Percentiles rank a stretch among this genome's conserved stretches.
Conservation (phyloP, 2,329 filamentous ascomycete species). For the Aspergillus tanneri region DNA sequence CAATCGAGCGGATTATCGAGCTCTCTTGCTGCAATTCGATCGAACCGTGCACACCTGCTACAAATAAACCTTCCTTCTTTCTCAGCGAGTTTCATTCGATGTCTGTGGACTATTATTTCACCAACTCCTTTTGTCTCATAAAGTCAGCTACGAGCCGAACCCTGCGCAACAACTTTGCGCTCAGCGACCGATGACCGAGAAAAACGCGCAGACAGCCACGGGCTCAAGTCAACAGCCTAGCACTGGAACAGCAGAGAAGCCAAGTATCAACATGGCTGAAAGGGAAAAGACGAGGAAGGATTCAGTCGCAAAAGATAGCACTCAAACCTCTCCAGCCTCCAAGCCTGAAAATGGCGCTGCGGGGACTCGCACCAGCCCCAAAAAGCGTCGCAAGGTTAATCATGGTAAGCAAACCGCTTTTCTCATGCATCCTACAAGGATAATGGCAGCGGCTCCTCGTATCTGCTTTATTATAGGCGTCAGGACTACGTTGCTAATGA, state of each 20-base stretch:
- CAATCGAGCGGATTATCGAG: slow-evolving; percentile 17
- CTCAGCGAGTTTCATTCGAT: slow-evolving; percentile 15
- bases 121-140: slow-evolving; percentile 20
- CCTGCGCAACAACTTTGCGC: slow-evolving; percentile 28
- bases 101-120: slow-evolving; percentile 30
- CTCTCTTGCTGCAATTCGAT: not conserved
- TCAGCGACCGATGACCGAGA: slow-evolving; percentile 32
- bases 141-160: slow-evolving; percentile 17
- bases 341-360: slow-evolving; percentile 36
- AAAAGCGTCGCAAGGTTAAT: slow-evolving; percentile 86
- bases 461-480: slow-evolving; percentile 16
- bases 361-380: slow-evolving; percentile 57
- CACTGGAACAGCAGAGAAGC: slow-evolving; percentile 29
- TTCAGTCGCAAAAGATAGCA: slow-evolving; percentile 30
- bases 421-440: slow-evolving; percentile 29
- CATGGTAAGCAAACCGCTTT: slow-evolving; percentile 64
- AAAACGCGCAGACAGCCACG: slow-evolving; percentile 24
- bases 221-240: slow-evolving; percentile 28
- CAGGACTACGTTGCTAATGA: slow-evolving; percentile 26
- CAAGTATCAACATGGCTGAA: slow-evolving; percentile 19
- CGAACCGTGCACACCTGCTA: slow-evolving; percentile 12
- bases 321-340: slow-evolving; percentile 25
- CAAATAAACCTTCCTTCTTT: slow-evolving; percentile 3
- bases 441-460: slow-evolving; percentile 17
- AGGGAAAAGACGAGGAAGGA: slow-evolving; percentile 28